A percentile compares a stretch with the other conserved stretches of the same genome.
Conservation (phyloP, 1,284 basidiomycete genomes). For the Puccinia novopanici region DNA sequence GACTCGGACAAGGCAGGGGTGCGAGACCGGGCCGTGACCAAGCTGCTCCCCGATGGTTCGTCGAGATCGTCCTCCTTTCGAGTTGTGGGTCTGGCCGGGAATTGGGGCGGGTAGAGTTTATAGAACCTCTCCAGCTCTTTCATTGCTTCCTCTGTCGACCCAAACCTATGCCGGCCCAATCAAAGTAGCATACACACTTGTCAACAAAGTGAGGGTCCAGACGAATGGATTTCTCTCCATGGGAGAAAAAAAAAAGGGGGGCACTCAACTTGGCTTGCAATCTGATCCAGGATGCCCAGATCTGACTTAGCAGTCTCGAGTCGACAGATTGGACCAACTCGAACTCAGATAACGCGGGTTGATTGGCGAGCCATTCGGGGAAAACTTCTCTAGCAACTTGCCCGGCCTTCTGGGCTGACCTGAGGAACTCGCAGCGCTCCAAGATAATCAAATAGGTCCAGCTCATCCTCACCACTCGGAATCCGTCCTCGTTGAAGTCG, state of each 20-base stretch:
- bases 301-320: conserved; percentile 46
- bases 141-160: conserved; percentile 40
- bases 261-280: conserved; percentile 49
- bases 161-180: conserved; percentile 18
- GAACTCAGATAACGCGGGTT: background rate
- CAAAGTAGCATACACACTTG: background rate
- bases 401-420: conserved; percentile 44
- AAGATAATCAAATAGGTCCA: conserved; percentile 50
- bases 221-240: background rate
- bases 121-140: conserved; percentile 32
- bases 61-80: background rate
- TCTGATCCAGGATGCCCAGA: conserved; percentile 50
- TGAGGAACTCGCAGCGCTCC: conserved; percentile 45
- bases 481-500: background rate
- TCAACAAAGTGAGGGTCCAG: background rate
- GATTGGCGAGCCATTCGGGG: conserved; percentile 35
- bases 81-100: background rate
- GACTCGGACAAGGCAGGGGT: too few species aligned
- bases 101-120: conserved; percentile 35
- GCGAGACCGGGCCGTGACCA: background rate
- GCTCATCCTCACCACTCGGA: conserved; percentile 18
- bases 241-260: background rate
- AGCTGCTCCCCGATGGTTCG: background rate
- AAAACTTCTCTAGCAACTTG: conserved; percentile 42
- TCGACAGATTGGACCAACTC: conserved; percentile 48